Evolutionary conservation across 2,329 filamentous ascomycete genomes (phyloP), one percentile per base, ranked within the genome.

Genomic region (Colletotrichum sp.): DNA sequence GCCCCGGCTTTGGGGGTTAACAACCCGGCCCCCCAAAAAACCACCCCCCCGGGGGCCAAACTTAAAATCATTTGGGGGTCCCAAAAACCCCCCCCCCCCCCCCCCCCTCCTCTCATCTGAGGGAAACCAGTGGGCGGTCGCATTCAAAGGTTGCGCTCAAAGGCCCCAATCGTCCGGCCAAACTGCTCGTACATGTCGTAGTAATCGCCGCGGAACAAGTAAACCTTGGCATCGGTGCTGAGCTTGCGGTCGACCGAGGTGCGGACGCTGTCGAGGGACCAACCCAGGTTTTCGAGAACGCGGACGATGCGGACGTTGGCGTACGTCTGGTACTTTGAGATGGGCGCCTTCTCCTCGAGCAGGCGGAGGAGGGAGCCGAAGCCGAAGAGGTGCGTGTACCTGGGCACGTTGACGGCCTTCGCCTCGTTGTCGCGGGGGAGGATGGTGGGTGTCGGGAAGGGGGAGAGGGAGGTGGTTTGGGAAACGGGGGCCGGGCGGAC

Each of bases 281-380:
- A 16, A 6, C 52, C 68, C 6, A 77, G 59, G 59, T 73, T 63
- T 8, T 7, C 6, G 22, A 77, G 16, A 9, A 73, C 69, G 5
- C 72, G 72, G 30, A 30, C 4, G 18, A 77, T 75, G 59, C 75
- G 68, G 34, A 28, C 18, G 63, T 73, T 71, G 32, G 72, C 72
- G 36, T 77, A 77, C 8, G 24, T 16, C 66, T 77, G 63, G 26
- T 62, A 72, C 26, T n/a, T 65, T 7, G 73, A 72, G 36, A 67
- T 12, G 4, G 63, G 57, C 4, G 68, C 64, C 44, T 72, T 68
- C 18, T 10, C 36, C 6, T n/a, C n/a, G 64, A 77, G 62, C 32
- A 76, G 22, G 48, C 72, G 65, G 34, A 77, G 63, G 6, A 77
- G 68, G 64, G 59, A 36, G 68, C 76, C 63, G 36, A 77, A 18